A percentile compares a stretch with the other conserved stretches of the same genome.
Evolutionary conservation across 768 basidiomycete species (phyloP).

Genomic region (Tricholoma saponaceum): DNA sequence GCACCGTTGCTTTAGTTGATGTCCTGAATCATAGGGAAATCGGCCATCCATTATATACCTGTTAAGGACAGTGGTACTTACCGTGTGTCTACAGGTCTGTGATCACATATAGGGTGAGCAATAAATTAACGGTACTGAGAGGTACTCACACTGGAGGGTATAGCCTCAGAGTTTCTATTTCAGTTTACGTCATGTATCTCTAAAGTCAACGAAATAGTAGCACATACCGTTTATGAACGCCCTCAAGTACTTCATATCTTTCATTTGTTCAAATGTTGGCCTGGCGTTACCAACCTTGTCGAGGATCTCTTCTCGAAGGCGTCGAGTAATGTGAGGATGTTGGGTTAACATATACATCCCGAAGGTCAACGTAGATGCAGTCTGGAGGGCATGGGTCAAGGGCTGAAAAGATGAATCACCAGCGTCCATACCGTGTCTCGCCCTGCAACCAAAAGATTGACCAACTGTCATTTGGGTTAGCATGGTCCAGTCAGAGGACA

Average conservation of each 20-base stretch:
- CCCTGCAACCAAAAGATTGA: constrained; percentile 41
- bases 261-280: constrained; percentile 53
- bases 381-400: constrained; percentile 21
- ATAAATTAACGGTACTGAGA: too few species aligned
- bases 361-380: constrained; percentile 49
- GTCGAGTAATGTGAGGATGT: constrained; percentile 41
- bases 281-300: constrained; percentile 38
- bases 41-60: too few species aligned
- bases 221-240: constrained; percentile 50
- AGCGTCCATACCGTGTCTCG: constrained; percentile 34
- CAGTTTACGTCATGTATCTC: background rate
- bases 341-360: constrained; percentile 51
- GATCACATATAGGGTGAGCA: too few species aligned
- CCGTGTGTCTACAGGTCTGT: too few species aligned
- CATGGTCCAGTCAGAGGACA: background rate
- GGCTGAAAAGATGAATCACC: background rate
- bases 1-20: background rate
- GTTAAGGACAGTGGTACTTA: too few species aligned
- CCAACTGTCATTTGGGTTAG: constrained; percentile 8
- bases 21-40: background rate
- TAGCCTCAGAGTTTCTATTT: constrained; percentile 46
- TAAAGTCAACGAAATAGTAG: background rate
- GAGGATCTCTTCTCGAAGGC: constrained; percentile 50
- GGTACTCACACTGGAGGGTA: constrained; percentile 46
- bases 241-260: constrained; percentile 54